A percentile compares a stretch with the other conserved stretches of the same genome.
Conservation (phyloP, 116 monocot species). For the Iris pallida region DNA sequence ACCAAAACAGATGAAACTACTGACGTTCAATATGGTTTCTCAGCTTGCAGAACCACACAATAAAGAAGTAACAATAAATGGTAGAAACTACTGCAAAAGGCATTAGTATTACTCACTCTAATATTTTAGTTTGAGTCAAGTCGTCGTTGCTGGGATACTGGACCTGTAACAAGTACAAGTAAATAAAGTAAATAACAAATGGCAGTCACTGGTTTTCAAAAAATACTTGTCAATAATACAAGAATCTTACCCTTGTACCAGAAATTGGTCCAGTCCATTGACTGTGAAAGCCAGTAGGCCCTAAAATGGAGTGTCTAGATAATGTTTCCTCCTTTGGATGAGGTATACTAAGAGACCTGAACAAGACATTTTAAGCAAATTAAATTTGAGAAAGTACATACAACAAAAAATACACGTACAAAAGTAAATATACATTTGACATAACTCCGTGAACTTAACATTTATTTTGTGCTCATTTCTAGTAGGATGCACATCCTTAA, state of each 20-base stretch:
- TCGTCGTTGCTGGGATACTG: slow-evolving; percentile 80
- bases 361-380: slow-evolving; percentile 5
- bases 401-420: not conserved
- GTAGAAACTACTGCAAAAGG: not conserved
- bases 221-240: slow-evolving; percentile 16
- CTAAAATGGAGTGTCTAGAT: slow-evolving; percentile 93
- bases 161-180: slow-evolving; percentile 48
- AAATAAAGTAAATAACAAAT: slow-evolving; percentile 20
- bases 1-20: not conserved
- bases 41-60: not conserved
- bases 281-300: slow-evolving; percentile 74
- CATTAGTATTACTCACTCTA: slow-evolving; percentile 36
- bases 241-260: slow-evolving; percentile 73
- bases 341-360: slow-evolving; percentile 60
- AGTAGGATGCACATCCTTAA: too few species aligned
- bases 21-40: not conserved
- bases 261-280: slow-evolving; percentile 52
- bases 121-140: slow-evolving; percentile 34
- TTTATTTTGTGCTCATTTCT: too few species aligned
- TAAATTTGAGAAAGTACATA: not conserved
- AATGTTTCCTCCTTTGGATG: slow-evolving; percentile 90
- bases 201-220: slow-evolving; percentile 3
- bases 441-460: not conserved
- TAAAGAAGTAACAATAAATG: not conserved
- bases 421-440: not conserved